Percentiles rank a stretch among this genome's conserved stretches.
Conservation (phyloP, 2,329 filamentous ascomycete species). For the Talaromyces sp. region DNA sequence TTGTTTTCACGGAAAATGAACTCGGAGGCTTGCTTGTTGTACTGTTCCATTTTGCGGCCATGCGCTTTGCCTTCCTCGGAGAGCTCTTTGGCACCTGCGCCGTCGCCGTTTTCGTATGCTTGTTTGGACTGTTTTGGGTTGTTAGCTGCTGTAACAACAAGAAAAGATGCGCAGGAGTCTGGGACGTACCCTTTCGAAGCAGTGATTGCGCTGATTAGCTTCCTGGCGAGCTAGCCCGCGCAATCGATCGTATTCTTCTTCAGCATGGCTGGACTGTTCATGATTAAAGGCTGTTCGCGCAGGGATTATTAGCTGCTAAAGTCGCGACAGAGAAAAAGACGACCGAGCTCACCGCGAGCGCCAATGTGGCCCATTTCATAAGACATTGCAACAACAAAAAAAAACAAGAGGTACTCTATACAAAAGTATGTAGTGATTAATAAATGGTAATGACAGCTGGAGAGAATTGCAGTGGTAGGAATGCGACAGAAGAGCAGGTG, state of each 20-base stretch:
- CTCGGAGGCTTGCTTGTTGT: constrained; percentile 86
- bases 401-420: background rate
- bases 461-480: background rate
- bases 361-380: constrained; percentile 12
- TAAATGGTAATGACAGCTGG: background rate
- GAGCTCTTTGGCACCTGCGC: constrained; percentile 74
- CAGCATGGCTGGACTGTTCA: constrained; percentile 55
- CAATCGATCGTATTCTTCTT: constrained; percentile 88
- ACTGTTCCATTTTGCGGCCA: constrained; percentile 76
- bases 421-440: background rate
- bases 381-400: background rate
- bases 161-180: background rate
- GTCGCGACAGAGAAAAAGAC: background rate
- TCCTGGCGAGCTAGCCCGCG: constrained; percentile 78
- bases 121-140: constrained; percentile 55
- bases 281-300: constrained; percentile 62
- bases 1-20: constrained; percentile 97
- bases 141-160: background rate
- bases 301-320: background rate
- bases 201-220: constrained; percentile 69
- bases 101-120: constrained; percentile 79
- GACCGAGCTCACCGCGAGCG: constrained; percentile 3
- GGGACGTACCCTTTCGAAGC: constrained; percentile 61
- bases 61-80: constrained; percentile 82
- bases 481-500: background rate